A percentile compares a stretch with the other conserved stretches of the same genome.
These are phyloP conservation scores for Umbelopsis ramanniana DNA, from an alignment of 192 early-diverging fungal genomes.

Conservation along the genomic window DNA sequence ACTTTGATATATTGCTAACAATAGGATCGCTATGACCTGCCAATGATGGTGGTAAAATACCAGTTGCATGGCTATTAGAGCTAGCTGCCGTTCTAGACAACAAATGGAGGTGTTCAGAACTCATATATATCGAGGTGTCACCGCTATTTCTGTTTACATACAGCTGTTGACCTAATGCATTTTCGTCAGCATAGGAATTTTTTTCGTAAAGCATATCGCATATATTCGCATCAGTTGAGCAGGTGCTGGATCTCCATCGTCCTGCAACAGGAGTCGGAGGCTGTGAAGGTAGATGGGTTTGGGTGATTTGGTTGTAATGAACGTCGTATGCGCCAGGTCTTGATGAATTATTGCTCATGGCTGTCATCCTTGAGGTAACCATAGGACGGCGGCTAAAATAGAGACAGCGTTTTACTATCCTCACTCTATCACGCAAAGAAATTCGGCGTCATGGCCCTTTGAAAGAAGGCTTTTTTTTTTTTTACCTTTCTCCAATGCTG, in stretches of 20 bases:
- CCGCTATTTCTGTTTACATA: not conserved
- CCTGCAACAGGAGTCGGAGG: not conserved
- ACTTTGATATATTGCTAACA: not conserved
- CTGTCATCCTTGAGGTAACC: not conserved
- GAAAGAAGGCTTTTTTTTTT: too few species aligned
- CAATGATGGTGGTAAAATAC: not conserved
- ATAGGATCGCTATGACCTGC: not conserved
- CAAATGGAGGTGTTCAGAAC: not conserved
- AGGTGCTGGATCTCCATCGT: not conserved
- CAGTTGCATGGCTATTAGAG: not conserved
- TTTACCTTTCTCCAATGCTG: conserved; percentile 7
- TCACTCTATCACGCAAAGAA: not conserved
- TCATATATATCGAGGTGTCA: too few species aligned
- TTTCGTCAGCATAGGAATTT: not conserved
- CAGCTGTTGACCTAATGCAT: conserved; percentile 1
- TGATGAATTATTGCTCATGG: not conserved
- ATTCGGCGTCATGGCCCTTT: not conserved
- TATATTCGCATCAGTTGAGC: not conserved
- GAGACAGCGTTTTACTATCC: not conserved
- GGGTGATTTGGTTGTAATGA: not conserved
- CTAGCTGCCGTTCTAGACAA: not conserved
- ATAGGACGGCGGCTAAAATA: not conserved
- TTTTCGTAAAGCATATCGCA: conserved; percentile 17
- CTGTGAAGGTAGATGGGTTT: not conserved
- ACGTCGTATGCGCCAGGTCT: not conserved